Conservation (phyloP, 2,329 filamentous ascomycete genomes). For the Cyphellophora attinorum region DNA sequence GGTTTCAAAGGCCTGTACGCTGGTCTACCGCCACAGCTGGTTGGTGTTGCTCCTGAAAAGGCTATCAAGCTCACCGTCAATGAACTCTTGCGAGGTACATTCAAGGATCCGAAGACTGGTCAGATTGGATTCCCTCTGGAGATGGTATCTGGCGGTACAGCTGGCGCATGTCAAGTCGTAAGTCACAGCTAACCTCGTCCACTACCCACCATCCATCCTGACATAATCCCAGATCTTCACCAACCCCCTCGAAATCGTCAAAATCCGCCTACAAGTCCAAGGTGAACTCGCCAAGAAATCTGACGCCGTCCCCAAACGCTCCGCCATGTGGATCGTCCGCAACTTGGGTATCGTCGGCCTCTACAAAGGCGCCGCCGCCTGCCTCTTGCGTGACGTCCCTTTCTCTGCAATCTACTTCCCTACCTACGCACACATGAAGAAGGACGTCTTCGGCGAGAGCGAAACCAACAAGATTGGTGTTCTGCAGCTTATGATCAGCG, state of each 20-base stretch:
- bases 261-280: conserved; percentile 95
- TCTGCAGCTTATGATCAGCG: conserved; percentile 81
- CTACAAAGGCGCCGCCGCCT: conserved; percentile 94
- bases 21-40: conserved; percentile 85
- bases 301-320: conserved; percentile 73
- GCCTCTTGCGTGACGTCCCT: conserved; percentile 87
- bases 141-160: conserved; percentile 76
- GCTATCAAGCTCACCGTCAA: conserved; percentile 99
- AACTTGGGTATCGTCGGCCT: conserved; percentile 89
- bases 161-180: conserved; percentile 93
- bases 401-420: conserved; percentile 99
- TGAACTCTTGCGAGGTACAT: conserved; percentile 71
- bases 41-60: conserved; percentile 98
- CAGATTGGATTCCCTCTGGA: conserved; percentile 64
- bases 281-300: conserved; percentile 86
- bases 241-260: conserved; percentile 97
- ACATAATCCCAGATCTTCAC: conserved; percentile 76
- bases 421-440: conserved; percentile 88
- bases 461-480: conserved; percentile 70
- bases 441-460: conserved; percentile 85
- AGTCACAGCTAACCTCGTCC: conserved; percentile 30
- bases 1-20: conserved; percentile 85
- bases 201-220: conserved; percentile 4
- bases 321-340: conserved; percentile 93
- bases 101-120: conserved; percentile 64